phyloP scores from a whole-genome alignment of 2,329 filamentous ascomycete genomes.

The Talaromyces rugulosus region DNA sequence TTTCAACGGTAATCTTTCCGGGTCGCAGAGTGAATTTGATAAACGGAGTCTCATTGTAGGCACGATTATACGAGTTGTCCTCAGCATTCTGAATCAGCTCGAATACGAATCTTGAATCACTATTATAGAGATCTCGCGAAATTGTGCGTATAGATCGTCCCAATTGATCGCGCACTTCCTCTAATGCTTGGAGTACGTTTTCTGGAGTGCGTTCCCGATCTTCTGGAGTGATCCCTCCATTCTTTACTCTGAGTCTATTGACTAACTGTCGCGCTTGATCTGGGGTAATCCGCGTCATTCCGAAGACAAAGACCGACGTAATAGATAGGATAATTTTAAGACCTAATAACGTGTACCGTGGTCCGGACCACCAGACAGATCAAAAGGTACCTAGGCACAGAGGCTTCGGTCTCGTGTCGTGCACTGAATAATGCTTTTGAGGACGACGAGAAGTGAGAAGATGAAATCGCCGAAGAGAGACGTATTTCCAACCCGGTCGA shows the following conservation, averaged over 20 bases:
- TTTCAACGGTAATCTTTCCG: background rate
- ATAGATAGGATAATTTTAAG: background rate
- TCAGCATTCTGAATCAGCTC: constrained; percentile 43
- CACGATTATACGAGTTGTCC: constrained; percentile 30
- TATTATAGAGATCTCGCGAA: background rate
- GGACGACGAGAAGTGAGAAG: too few species aligned
- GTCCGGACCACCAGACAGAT: too few species aligned
- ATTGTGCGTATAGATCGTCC: background rate
- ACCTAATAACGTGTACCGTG: too few species aligned
- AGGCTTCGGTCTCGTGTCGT: too few species aligned
- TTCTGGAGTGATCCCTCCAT: constrained; percentile 2
- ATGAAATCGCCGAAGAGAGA: too few species aligned
- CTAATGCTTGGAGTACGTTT: background rate
- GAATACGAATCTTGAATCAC: constrained; percentile 23
- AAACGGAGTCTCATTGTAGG: constrained; percentile 19
- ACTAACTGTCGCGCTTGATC: background rate
- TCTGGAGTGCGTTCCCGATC: background rate
- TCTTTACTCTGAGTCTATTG: background rate
- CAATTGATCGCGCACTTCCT: background rate
- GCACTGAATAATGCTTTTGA: too few species aligned
- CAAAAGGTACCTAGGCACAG: too few species aligned
- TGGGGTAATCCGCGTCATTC: background rate
- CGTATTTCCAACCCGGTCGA: too few species aligned
- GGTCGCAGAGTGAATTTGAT: background rate
- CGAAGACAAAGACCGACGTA: background rate